Base-by-base conservation (phyloP, 148 eudicot species). In the Heliosperma pusillum region DNA sequence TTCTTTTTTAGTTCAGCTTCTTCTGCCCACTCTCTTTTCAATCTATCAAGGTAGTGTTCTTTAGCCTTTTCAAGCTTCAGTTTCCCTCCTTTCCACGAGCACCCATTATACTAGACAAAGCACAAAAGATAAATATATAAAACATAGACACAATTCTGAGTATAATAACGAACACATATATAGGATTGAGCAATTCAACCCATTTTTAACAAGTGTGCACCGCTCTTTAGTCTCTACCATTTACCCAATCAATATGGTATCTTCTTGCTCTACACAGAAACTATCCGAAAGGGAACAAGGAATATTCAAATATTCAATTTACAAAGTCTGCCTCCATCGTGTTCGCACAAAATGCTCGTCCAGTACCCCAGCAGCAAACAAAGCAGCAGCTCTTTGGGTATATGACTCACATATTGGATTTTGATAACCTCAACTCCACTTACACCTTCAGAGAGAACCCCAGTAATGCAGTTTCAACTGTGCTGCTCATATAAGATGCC, bases 21-120 rank as follows among this genome's bases (percentile, higher is more conserved):
- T 82, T 89, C 97, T 47, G 58, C 82, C 99, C 93, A 85, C 72
- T 95, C 99, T 67, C 80, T 82, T 78, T 81, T 80, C 85, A 95
- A 64, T 45, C 88, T 87, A 75, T 82, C 82, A 81, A 86, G 83
- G 84, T 88, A 92, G 76, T 92, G 92, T 73, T 92, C 92, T 78
- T 83, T 95, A 50, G 97, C 97, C 82, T 90, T 92, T 87, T 95
- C 99, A 50, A 95, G 92, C 81, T 83, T 89, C 76, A 95, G 80
- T 80, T 81, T 95, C 58, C 97, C 97, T 77, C 99, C 97, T 79
- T 92, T 95, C 99, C 99, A 95, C 85, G 83, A 79, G 73, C 99
- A 95, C 64, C 99, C 99, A 82, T 90, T 95, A 72, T 95, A 95
- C 99, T 95, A 89, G 56, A 82, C 26, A 74, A 61, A 71, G 69